Evolutionary conservation across 345 rosid genomes (phyloP), one percentile per base, ranked within the genome.

Genomic region (Pugionium dolabratum): DNA sequence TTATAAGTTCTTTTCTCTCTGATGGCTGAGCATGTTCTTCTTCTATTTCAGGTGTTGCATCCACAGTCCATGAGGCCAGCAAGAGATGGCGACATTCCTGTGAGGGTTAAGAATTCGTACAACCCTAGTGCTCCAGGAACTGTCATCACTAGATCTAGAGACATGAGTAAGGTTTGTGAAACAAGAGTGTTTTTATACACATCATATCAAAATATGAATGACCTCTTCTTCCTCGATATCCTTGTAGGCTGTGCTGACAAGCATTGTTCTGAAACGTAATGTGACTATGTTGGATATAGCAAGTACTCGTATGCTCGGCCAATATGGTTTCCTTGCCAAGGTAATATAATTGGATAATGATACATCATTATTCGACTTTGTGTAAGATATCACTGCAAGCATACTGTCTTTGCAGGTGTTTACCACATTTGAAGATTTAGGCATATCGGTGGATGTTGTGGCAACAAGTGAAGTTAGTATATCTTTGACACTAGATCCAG

Each of bases 401-500:
- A 8, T 33, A 39, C 4, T 27, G 29, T 18, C 11, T 45, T 3
- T 71, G 64, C 70, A 91, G 96, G 98, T 91, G 28, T 91, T 91
- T 73, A 81, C 95, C 34, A 91, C 70, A 68, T 89, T 91, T 76
- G 96, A 89, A 73, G 96, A 89, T 71, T 72, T 91, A 70, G 98
- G 95, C 70, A 89, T 91, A 80, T 91, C 95, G 0, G 95, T 91
- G 11, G 98, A 91, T 76, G 98, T 89, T 49, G 98, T 91, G 25
- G 98, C 98, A 42, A 91, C 95, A n/a, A 89, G 98, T 79, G 96
- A 89, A 87, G 96, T 91, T 72, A 91, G 95, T 79, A 84, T 91
- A 63, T 91, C 98, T 5, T 59, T 91, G 85, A 91, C 98, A 32
- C 27, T 91, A 66, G 98, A 91, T 81, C 96, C 95, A 18, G 88